phyloP scores from a whole-genome alignment of 768 basidiomycete species.

The Chalciporus chontae region DNA sequence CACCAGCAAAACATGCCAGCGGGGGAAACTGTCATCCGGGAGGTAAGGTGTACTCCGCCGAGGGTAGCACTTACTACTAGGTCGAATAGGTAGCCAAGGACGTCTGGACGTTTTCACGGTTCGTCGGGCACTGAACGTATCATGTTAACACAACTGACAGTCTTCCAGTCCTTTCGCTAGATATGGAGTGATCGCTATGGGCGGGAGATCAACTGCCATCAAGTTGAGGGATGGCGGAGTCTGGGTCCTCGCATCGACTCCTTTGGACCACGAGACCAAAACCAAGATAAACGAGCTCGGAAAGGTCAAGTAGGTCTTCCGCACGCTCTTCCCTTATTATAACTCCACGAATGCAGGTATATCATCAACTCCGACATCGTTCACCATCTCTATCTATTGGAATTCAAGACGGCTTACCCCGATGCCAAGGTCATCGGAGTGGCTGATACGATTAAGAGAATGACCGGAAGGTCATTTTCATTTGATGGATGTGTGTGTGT shows the following conservation, averaged over 20 bases:
- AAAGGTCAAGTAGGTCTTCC: conserved; percentile 50
- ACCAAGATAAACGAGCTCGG: conserved; percentile 59
- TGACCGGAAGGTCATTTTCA: conserved; percentile 46
- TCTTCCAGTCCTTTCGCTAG: conserved; percentile 59
- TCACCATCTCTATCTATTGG: conserved; percentile 58
- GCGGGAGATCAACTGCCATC: conserved; percentile 82
- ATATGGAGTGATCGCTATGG: conserved; percentile 66
- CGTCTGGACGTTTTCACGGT: conserved; percentile 69
- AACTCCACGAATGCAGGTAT: conserved; percentile 36
- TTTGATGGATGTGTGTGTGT: conserved; percentile 61
- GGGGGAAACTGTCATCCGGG: conserved; percentile 40
- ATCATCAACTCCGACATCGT: conserved; percentile 56
- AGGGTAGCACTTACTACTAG: not conserved
- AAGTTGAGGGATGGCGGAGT: conserved; percentile 64
- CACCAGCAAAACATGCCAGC: conserved; percentile 15
- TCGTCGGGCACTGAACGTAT: conserved; percentile 9
- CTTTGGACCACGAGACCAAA: conserved; percentile 63
- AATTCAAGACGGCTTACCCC: conserved; percentile 69
- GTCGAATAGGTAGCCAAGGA: conserved; percentile 42
- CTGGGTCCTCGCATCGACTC: conserved; percentile 82
- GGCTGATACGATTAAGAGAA: conserved; percentile 48
- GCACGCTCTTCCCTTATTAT: not conserved
- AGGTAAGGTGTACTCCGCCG: conserved; percentile 27
- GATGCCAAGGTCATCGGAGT: conserved; percentile 70
- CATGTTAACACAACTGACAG: conserved; percentile 5